Evolutionary conservation across 1,284 basidiomycete genomes (phyloP).

Genomic region (Pseudozyma tsukubaensis): DNA sequence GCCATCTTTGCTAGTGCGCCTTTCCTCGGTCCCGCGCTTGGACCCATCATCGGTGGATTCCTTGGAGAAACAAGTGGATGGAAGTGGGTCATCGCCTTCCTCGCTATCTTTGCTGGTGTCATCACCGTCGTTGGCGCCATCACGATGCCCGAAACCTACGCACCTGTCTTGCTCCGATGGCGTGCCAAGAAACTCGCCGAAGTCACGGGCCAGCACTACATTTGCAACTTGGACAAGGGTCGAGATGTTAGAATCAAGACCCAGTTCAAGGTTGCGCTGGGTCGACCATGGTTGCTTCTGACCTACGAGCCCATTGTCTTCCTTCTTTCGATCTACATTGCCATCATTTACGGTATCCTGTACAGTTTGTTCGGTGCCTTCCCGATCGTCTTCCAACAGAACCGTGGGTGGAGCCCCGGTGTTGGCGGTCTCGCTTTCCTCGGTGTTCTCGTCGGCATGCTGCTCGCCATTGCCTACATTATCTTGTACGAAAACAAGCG

Average conservation of each 20-base stretch:
- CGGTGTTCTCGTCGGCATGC: slow-evolving; percentile 66
- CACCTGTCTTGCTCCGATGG: slow-evolving; percentile 59
- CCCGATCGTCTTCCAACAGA: slow-evolving; percentile 65
- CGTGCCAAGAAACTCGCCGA: slow-evolving; percentile 55
- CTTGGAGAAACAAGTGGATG: slow-evolving; percentile 73
- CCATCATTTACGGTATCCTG: slow-evolving; percentile 76
- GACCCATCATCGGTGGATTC: slow-evolving; percentile 68
- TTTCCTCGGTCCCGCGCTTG: slow-evolving; percentile 77
- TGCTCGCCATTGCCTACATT: slow-evolving; percentile 55
- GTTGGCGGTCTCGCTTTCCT: slow-evolving; percentile 67
- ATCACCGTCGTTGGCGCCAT: slow-evolving; percentile 74
- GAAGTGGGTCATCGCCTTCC: slow-evolving; percentile 81
- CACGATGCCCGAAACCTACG: slow-evolving; percentile 79
- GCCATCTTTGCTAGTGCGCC: slow-evolving; percentile 80
- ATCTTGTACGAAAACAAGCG: slow-evolving; percentile 58
- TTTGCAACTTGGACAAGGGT: slow-evolving; percentile 61
- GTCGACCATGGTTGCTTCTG: slow-evolving; percentile 70
- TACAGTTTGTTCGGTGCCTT: slow-evolving; percentile 66
- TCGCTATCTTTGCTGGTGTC: slow-evolving; percentile 75
- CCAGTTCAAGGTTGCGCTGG: slow-evolving; percentile 57
- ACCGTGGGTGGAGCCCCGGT: slow-evolving; percentile 61
- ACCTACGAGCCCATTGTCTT: slow-evolving; percentile 82
- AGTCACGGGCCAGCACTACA: slow-evolving; percentile 61
- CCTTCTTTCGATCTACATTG: slow-evolving; percentile 78
- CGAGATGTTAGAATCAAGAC: slow-evolving; percentile 48